A percentile compares a stretch with the other conserved stretches of the same genome.
phyloP scores from a whole-genome alignment of 148 eudicot genomes.

The Amaranthus cruentus region DNA sequence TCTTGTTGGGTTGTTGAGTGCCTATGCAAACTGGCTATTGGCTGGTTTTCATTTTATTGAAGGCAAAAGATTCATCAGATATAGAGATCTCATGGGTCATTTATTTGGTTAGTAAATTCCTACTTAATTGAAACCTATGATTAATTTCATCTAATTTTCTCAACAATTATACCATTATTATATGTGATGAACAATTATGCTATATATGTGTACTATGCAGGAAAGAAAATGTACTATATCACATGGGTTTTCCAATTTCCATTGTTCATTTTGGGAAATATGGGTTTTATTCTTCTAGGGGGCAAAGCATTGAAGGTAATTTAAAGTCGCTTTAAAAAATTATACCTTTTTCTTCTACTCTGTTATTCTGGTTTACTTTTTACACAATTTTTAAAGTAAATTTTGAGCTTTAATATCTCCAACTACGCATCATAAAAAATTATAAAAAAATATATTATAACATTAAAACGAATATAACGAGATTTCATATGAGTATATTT shows the following conservation, averaged over 20 bases:
- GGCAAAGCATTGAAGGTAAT: constrained; percentile 57
- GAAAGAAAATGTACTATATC: constrained; percentile 44
- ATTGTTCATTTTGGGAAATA: constrained; percentile 41
- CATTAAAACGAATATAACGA: too few relatives aligned
- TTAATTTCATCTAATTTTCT: background rate
- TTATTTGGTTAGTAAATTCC: constrained; percentile 32
- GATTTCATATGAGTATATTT: too few relatives aligned
- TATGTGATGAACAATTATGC: too few relatives aligned
- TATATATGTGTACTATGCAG: constrained; percentile 20
- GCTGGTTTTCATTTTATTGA: constrained; percentile 48
- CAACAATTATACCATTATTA: background rate
- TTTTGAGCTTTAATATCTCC: too few relatives aligned
- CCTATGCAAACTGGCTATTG: constrained; percentile 52
- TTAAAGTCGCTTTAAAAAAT: too few relatives aligned
- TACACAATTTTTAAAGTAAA: too few relatives aligned
- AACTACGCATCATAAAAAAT: too few relatives aligned
- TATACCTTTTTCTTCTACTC: too few relatives aligned
- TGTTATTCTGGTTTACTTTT: too few relatives aligned
- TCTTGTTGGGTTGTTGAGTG: constrained; percentile 34
- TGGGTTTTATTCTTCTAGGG: constrained; percentile 66
- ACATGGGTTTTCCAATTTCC: constrained; percentile 49
- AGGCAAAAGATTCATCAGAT: constrained; percentile 54
- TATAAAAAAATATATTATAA: too few relatives aligned
- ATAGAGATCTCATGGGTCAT: constrained; percentile 52
- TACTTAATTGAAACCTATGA: background rate